Evolutionary conservation across 495 filamentous ascomycete species (phyloP), one percentile per base, ranked within the genome.

Genomic region (Xylaria telfairii): DNA sequence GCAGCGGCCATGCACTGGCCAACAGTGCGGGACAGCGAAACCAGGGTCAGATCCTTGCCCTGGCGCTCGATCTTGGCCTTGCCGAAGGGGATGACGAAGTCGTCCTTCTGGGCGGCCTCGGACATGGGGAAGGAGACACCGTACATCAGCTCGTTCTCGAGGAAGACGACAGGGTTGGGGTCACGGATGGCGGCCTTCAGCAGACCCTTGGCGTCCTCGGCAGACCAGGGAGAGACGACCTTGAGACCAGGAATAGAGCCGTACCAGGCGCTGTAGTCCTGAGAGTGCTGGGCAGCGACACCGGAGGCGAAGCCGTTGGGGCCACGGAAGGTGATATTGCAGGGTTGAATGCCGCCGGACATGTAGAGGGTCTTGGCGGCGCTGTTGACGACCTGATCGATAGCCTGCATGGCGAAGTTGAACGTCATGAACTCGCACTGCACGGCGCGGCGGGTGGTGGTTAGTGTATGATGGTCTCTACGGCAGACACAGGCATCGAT

Each of bases 391-490:
- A 99, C 94, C 81, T 99, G 96, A 83, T 99, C 96, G 82, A 99
- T 99, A 73, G 96, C 92, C 86, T 99, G 96, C 96, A 99, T 99
- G 82, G 96, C 96, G 81, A 99, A 99, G 88, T 99, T 99, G 92
- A 97, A 99, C 75, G 96, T 99, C 96, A 99, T 99, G 89, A 99
- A 99, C 84, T 97, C 94, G 88, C 93, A 97, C 93, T 97, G 79
- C 41, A 34, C 8, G 64, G 19, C 10, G 24, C 41, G 24, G 46
- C 30, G 21, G 39, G 9, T 77, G 70, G 57, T 61, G 76, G 70
- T 65, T 30, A 39, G 47, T 47, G 21, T 57, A 34, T 46, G 21
- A 17, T 17, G 2, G 13, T 15, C 39, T 19, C 44, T 19, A 21
- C 39, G 9, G 26, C 8, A 54, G 24, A 15, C 2, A n/a, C n/a